Base-by-base conservation (phyloP, 2,329 filamentous ascomycete species). In the Colletotrichum viniferum region DNA sequence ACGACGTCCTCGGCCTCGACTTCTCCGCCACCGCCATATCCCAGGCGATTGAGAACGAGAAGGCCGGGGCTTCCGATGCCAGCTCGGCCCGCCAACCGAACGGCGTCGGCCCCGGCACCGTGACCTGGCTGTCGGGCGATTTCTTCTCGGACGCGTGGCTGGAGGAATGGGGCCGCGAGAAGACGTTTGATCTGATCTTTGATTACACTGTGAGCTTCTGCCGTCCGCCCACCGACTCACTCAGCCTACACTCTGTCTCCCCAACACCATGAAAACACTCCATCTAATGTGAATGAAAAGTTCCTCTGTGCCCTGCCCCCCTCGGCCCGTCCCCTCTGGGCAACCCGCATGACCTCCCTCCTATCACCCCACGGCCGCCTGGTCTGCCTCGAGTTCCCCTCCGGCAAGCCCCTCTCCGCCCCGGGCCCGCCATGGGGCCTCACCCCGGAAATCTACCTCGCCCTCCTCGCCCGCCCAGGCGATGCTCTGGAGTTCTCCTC, bases 1-100 rank as follows among this genome's bases (percentile, higher is more conserved):
- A 94, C 82, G 93, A 97, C 83, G 92, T 92, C 2, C 92, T 91
- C 79, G 96, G 95, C 0, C 84, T 98, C 3, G 95, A 97, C 81
- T 89, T 90, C 71, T 92, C 92, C 60, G 80, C 86, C 10, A 80
- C 79, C 16, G 88, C 87, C 4, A 78, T 87, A 10, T 82, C 87
- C 13, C 85, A 85, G 38, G 91, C 90, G 3, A 81, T 84, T 70
- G 83, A 86, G 77, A 88, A 87, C 52, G 83, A 87, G 74, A 78
- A 79, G 58, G 80, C 84, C 12, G 83, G 87, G n/a, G 81, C 83
- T 43, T 83, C 83, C 66, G 84, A 84, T 12, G 83, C 87, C 36
- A 89, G 90, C 81, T 81, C 83, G 21, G 79, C 85, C 3, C 81
- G 82, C 30, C 83, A 87, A 61, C 85, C 66, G 12, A 65, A 82